Base-by-base conservation (phyloP, 108 stramenopile genomes). In the Nitzschia putrida region DNA sequence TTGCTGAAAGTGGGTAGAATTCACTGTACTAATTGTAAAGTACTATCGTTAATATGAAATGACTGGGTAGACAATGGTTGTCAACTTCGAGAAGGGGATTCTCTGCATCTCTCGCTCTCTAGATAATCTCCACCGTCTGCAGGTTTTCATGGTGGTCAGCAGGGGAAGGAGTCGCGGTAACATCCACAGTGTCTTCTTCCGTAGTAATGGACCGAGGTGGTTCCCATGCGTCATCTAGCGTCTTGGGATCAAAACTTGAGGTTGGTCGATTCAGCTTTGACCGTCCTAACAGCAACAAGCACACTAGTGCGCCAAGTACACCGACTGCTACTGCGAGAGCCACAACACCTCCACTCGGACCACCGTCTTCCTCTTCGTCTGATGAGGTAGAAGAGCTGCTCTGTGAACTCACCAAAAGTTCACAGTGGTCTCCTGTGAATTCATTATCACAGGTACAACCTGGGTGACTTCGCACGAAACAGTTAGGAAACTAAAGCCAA, bases 381-480 rank as follows among this genome's bases (percentile, higher is more conserved):
- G 8, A 13, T 6, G 38, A 37, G 14, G 0, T 18, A 2, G 47
- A 18, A 6, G 47, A 4, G 3, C 18, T 18, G 47, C 47, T 49
- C 47, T 18, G 18, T 49, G 47, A 16, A 18, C n/a, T 49, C 18
- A 18, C 44, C 44, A 77, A 51, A 45, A 65, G 60, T 52, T 80
- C 79, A 53, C 79, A 80, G 45, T 74, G 79, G 34, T 56, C 47
- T 12, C 79, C 79, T 5, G 21, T 41, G 64, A 64, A 80, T 24
- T 67, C 72, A 8, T 72, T 50, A 16, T 65, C 53, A 23, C 79
- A 80, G 41, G 23, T 49, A 50, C 79, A 80, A 21, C 76, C 76
- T 9, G 76, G 76, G 41, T 69, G 69, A 29, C 68, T 56, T 2
- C 14, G 52, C 13, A 49, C 47, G 26, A 20, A 66, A 63, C 18